A percentile compares a stretch with the other conserved stretches of the same genome.
phyloP scores from a whole-genome alignment of 805 yeast genomes.

The Pichia nanzhaoensis region DNA sequence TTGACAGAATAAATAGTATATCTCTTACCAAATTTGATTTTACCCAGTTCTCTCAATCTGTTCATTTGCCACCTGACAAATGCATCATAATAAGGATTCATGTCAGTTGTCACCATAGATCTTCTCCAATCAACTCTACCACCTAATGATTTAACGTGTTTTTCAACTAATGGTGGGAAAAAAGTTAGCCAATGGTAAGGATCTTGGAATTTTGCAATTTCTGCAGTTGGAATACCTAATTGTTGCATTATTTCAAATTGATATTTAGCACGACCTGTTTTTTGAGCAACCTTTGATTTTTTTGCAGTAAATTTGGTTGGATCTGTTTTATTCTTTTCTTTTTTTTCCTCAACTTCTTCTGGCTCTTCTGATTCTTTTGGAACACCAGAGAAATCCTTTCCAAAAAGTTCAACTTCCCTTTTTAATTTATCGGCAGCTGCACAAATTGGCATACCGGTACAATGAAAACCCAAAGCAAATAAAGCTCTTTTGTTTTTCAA shows the following conservation, averaged over 20 bases:
- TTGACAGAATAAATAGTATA: constrained; percentile 95
- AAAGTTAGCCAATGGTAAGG: constrained; percentile 83
- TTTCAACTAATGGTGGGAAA: constrained; percentile 86
- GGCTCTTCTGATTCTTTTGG: constrained; percentile 56
- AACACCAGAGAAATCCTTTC: constrained; percentile 64
- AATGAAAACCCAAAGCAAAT: constrained; percentile 96
- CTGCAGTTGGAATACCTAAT: constrained; percentile 79
- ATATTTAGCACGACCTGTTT: constrained; percentile 88
- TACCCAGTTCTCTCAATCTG: constrained; percentile 74
- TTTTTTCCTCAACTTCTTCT: constrained; percentile 27
- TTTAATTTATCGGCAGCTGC: constrained; percentile 93
- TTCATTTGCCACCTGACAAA: constrained; percentile 97
- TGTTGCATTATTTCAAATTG: constrained; percentile 97
- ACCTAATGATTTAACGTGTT: constrained; percentile 76
- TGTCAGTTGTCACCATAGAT: constrained; percentile 90
- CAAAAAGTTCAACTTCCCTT: constrained; percentile 89
- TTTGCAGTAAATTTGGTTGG: constrained; percentile 87
- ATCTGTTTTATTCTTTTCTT: constrained; percentile 41
- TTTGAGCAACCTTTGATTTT: constrained; percentile 90
- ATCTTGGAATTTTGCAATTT: constrained; percentile 83
- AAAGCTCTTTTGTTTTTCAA: constrained; percentile 89
- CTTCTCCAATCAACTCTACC: constrained; percentile 98
- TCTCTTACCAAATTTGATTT: constrained; percentile 96
- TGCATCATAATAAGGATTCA: constrained; percentile 90
- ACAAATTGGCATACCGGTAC: constrained; percentile 98